Percentiles rank a stretch among this genome's conserved stretches.
These are phyloP conservation scores for Peronospora destructor DNA, from an alignment of 352 stramenopile species.

Conservation along the genomic window DNA sequence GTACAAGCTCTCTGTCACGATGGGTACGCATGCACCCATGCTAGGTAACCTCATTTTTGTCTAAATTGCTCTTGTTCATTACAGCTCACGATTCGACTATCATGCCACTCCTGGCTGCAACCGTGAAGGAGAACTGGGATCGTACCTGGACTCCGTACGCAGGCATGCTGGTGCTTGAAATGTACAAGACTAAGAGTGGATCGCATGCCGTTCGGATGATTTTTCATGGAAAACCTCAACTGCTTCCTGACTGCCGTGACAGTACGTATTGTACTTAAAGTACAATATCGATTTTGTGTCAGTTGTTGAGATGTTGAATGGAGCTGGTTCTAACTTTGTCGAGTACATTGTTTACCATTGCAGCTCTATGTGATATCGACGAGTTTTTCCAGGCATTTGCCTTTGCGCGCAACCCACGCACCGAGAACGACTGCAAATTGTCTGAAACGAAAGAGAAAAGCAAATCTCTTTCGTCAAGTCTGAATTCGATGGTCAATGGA, in stretches of 20 bases:
- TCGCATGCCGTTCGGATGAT: conserved; percentile 57
- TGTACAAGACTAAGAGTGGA: conserved; percentile 69
- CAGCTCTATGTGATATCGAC: conserved; percentile 52
- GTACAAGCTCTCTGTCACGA: conserved; percentile 65
- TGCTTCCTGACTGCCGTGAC: conserved; percentile 63
- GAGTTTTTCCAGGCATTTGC: conserved; percentile 51
- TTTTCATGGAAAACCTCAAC: conserved; percentile 66
- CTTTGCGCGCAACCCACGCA: conserved; percentile 48
- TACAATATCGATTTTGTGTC: background rate
- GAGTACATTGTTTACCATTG: conserved; percentile 2
- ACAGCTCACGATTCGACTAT: conserved; percentile 74
- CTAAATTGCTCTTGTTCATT: background rate
- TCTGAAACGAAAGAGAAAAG: conserved; percentile 27
- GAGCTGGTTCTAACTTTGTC: conserved; percentile 6
- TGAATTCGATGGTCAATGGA: conserved; percentile 12
- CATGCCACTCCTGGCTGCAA: conserved; percentile 74
- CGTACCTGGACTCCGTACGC: conserved; percentile 82
- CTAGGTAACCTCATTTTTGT: background rate
- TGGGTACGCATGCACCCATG: conserved; percentile 38
- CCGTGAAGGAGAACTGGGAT: conserved; percentile 71
- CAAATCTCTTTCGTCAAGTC: conserved; percentile 17
- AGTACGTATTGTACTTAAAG: conserved; percentile 32
- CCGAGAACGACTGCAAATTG: conserved; percentile 40
- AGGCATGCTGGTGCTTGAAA: conserved; percentile 61
- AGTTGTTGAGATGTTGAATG: background rate